These are phyloP conservation scores for Scytalidium lignicola DNA, from an alignment of 2,329 filamentous ascomycete genomes.

Conservation along the genomic window DNA sequence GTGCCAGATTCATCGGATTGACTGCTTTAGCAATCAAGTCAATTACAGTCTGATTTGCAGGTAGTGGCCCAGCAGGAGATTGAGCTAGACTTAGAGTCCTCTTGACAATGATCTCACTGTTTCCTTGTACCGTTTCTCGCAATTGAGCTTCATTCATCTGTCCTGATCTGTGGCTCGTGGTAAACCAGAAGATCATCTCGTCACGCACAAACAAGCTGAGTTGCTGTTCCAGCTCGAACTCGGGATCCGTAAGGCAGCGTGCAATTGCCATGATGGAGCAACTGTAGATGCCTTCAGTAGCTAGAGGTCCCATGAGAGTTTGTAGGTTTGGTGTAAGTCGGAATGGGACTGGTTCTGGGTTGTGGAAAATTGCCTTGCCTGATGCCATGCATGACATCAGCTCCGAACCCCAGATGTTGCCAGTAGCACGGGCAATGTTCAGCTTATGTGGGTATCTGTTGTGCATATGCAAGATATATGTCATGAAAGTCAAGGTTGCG, in stretches of 20 bases:
- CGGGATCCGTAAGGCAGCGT: conserved; percentile 83
- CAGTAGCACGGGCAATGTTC: conserved; percentile 78
- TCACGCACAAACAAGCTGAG: conserved; percentile 93
- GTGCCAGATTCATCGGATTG: conserved; percentile 81
- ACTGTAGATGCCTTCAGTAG: conserved; percentile 94
- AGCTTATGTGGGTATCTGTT: conserved; percentile 95
- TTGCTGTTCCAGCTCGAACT: conserved; percentile 88
- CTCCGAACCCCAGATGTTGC: conserved; percentile 95
- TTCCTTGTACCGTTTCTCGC: conserved; percentile 71
- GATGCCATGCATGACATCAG: conserved; percentile 85
- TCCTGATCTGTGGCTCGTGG: conserved; percentile 62
- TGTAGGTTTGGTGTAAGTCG: conserved; percentile 94
- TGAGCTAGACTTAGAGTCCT: conserved; percentile 80
- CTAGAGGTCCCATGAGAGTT: conserved; percentile 90
- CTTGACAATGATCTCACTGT: conserved; percentile 89
- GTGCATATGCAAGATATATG: conserved; percentile 96
- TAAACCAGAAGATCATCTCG: conserved; percentile 98
- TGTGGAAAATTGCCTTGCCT: conserved; percentile 84
- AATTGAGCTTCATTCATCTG: conserved; percentile 59
- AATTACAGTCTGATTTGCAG: conserved; percentile 94
- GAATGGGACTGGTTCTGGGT: conserved; percentile 94
- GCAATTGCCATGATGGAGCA: conserved; percentile 95
- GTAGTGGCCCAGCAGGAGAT: conserved; percentile 66
- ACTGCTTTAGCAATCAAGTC: conserved; percentile 90
- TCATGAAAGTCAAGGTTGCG: conserved; percentile 94